Evolutionary conservation across 371 early-diverging fungal genomes (phyloP), one percentile per base, ranked within the genome.

Genomic region (Nosema muscidifuracis): DNA sequence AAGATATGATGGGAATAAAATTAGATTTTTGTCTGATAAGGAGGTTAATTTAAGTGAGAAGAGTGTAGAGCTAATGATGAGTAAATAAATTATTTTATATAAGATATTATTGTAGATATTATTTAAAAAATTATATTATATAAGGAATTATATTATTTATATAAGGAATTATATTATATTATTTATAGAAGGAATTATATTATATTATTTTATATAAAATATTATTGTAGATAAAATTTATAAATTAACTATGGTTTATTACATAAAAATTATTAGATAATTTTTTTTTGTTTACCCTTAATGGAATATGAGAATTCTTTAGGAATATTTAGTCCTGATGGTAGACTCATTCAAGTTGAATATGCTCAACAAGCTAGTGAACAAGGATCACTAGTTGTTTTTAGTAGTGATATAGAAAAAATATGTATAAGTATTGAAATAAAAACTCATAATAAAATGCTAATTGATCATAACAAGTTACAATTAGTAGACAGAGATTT

Each of bases 311-410:
- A 83, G 55, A 67, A 72, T 65, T 93, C 94, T 60, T 87, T 95
- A 73, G 96, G 97, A 55, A 91, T 97, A 71, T 99, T 99, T 83
- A 95, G 95, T 34, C 97, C 99, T 50, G 97, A 99, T 83, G 99
- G 99, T 62, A 94, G 96, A 83, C 85, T 99, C 69, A 94, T 96
- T 84, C 99, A 97, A 87, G 98, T 99, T 68, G 98, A 99, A 86
- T 97, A 97, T 84, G 99, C 99, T 56, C 89, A 94, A 71, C 94
- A 97, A 79, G 97, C 98, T 40, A 93, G 94, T 58, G 87, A 93
- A 77, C 94, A 92, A 83, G 98, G 98, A 66, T 92, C 92, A 40
- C 70, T 75, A 15, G 77, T 83, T 20, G 70, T 77, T n/a, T 80
- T 82, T 68, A 67, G 58, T 22, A 66, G 66, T 15, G 51, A 55